Evolutionary conservation across 306 rosid species (phyloP), one percentile per base, ranked within the genome.

Genomic region (Rosa lucieae): DNA sequence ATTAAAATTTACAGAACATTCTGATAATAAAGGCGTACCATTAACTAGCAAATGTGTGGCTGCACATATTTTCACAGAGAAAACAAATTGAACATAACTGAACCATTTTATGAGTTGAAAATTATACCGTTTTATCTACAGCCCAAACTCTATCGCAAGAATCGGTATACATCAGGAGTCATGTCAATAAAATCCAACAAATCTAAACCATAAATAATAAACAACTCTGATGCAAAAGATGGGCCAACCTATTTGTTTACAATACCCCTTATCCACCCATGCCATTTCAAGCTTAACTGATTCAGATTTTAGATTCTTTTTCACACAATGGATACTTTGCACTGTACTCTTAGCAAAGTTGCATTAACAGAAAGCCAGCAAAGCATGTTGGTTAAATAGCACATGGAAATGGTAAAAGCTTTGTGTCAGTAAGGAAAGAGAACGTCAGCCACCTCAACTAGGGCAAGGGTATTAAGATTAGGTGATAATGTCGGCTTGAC

Each of bases 401-500:
- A 67, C 20, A 53, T 29, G 8, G 46, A 74, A 58, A 39, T 52
- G 67, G 40, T 42, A 73, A 79, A 40, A 23, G 32, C 46, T 65
- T 53, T 62, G 68, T 52, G 66, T 66, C 61, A 78, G 72, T 76
- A 73, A 35, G 51, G 40, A 39, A 82, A 75, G 80, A 62, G 74
- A 77, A 83, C 61, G 74, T 73, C 17, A 39, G 88, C 80, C 80
- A 94, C 97, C 39, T 8, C 26, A 15, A 91, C 93, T 79, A 94
- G 89, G 46, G 99, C 97, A 39, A 94, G 97, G 70, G 99, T 94
- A 80, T 94, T 88, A 62, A 94, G 93, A 80, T 94, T 94, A 68
- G 97, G 97, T 73, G 97, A 94, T 83, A 94, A 84, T 37, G 97
- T 94, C 32, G 99, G 99, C 86, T 94, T 94, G 72, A 94, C 99